Evolutionary conservation across 2,329 filamentous ascomycete species (phyloP).

Genomic region (Cytospora leucostoma): DNA sequence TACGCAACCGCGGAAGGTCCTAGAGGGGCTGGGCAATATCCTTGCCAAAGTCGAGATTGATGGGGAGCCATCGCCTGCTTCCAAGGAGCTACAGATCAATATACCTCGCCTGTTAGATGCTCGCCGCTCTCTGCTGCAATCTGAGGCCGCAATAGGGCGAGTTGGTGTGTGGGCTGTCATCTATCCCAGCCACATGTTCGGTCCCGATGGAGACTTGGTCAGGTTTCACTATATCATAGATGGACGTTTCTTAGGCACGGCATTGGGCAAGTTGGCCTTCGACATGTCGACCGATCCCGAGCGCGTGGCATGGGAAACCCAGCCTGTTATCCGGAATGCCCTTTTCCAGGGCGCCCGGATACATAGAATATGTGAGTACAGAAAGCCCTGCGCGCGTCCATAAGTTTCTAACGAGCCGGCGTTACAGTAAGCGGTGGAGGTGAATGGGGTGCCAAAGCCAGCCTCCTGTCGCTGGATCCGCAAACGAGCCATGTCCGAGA

Average conservation of each 20-base stretch:
- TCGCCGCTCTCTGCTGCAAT: slow-evolving; percentile 33
- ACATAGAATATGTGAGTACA: slow-evolving; percentile 47
- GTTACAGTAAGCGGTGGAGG: slow-evolving; percentile 73
- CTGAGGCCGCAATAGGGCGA: slow-evolving; percentile 39
- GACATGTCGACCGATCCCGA: slow-evolving; percentile 9
- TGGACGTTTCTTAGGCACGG: slow-evolving; percentile 3
- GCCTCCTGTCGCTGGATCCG: slow-evolving; percentile 76
- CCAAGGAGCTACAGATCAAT: slow-evolving; percentile 67
- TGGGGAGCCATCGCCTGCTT: slow-evolving; percentile 59
- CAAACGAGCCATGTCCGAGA: slow-evolving; percentile 53
- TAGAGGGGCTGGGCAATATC: slow-evolving; percentile 76
- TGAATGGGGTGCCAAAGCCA: slow-evolving; percentile 81
- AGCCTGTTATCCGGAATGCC: slow-evolving; percentile 2
- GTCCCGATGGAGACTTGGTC: neutral
- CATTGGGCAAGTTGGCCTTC: slow-evolving; percentile 15
- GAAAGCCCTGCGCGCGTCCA: neutral
- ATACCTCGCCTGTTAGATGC: slow-evolving; percentile 61
- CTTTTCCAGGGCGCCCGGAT: slow-evolving; percentile 38
- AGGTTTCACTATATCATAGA: neutral
- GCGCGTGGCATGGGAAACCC: slow-evolving; percentile 11
- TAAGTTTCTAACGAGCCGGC: neutral
- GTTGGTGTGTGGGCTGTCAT: slow-evolving; percentile 75
- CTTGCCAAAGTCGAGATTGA: slow-evolving; percentile 61
- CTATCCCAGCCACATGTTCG: slow-evolving; percentile 44
- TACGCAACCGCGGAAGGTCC: slow-evolving; percentile 62